Evolutionary conservation across 345 rosid species (phyloP).

Genomic region (Populus ilicifolia): DNA sequence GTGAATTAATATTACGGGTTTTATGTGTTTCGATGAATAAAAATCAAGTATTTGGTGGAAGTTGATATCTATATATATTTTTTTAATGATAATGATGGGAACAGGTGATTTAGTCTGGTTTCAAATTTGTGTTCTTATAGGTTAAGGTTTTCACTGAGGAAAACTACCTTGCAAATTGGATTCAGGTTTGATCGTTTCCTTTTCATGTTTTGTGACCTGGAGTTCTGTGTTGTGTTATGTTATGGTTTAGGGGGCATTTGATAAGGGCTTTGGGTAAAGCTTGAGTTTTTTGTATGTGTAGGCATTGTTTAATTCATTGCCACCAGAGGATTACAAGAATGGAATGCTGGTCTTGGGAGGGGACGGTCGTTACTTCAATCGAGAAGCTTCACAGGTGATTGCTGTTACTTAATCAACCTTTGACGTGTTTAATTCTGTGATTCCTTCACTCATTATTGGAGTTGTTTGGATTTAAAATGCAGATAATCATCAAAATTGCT

Average conservation of each 20-base stretch:
- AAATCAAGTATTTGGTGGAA: constrained; percentile 1
- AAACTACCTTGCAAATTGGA: constrained; percentile 91
- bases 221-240: not conserved
- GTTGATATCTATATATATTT: not conserved
- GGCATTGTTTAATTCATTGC: constrained; percentile 88
- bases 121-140: constrained; percentile 29
- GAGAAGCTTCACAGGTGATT: constrained; percentile 83
- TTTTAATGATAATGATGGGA: not conserved
- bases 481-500: constrained; percentile 90
- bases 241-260: not conserved
- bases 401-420: not conserved
- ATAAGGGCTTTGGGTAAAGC: not conserved
- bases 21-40: not conserved
- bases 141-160: constrained; percentile 86
- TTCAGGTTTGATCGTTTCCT: constrained; percentile 55
- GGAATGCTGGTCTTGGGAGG: constrained; percentile 84
- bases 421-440: not conserved
- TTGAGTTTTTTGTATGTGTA: constrained; percentile 24
- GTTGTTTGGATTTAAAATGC: constrained; percentile 28
- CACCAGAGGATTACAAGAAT: constrained; percentile 69
- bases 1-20: constrained; percentile 2
- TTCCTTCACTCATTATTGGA: not conserved
- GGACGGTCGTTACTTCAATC: constrained; percentile 85
- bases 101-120: not conserved
- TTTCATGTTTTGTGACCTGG: not conserved